These are phyloP conservation scores for Shiraia sp. DNA, from an alignment of 2,329 filamentous ascomycete species.

Conservation along the genomic window DNA sequence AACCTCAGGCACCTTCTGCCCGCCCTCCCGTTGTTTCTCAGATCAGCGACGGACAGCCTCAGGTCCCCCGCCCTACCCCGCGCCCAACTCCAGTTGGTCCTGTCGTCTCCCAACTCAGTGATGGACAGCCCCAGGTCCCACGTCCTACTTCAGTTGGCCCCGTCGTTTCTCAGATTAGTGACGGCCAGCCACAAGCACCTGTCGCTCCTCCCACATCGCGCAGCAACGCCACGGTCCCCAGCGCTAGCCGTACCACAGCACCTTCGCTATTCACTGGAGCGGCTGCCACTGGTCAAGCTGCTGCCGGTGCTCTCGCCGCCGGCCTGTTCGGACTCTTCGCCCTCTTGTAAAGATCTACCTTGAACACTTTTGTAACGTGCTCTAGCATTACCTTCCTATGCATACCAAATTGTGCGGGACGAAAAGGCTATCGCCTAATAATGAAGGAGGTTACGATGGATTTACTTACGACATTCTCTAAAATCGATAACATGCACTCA, in stretches of 20 bases:
- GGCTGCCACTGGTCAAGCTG: slow-evolving; percentile 23
- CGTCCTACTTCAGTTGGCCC: too few relatives aligned
- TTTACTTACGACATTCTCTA: slow-evolving; percentile 14
- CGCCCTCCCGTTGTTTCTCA: slow-evolving; percentile 18
- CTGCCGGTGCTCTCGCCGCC: slow-evolving; percentile 30
- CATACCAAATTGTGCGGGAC: slow-evolving; percentile 3
- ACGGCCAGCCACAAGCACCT: slow-evolving; percentile 28
- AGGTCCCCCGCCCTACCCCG: slow-evolving; percentile 17
- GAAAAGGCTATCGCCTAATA: slow-evolving; percentile 1
- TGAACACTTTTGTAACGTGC: not conserved
- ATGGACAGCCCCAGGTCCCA: slow-evolving; percentile 29
- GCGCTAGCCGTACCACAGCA: slow-evolving; percentile 14
- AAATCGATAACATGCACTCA: slow-evolving; percentile 13
- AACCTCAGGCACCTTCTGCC: slow-evolving; percentile 21
- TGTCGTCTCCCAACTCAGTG: slow-evolving; percentile 29
- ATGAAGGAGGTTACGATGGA: slow-evolving; percentile 4
- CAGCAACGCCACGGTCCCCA: slow-evolving; percentile 12
- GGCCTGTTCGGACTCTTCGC: slow-evolving; percentile 34
- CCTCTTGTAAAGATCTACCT: slow-evolving; percentile 30
- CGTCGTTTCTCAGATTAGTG: slow-evolving; percentile 30
- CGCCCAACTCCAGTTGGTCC: too few relatives aligned
- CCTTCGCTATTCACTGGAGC: slow-evolving; percentile 36
- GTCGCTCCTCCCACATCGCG: slow-evolving; percentile 1
- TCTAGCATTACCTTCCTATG: slow-evolving; percentile 8
- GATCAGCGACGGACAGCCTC: slow-evolving; percentile 29